phyloP scores from a whole-genome alignment of 2,329 filamentous ascomycete species.

The Talaromyces sp. region DNA sequence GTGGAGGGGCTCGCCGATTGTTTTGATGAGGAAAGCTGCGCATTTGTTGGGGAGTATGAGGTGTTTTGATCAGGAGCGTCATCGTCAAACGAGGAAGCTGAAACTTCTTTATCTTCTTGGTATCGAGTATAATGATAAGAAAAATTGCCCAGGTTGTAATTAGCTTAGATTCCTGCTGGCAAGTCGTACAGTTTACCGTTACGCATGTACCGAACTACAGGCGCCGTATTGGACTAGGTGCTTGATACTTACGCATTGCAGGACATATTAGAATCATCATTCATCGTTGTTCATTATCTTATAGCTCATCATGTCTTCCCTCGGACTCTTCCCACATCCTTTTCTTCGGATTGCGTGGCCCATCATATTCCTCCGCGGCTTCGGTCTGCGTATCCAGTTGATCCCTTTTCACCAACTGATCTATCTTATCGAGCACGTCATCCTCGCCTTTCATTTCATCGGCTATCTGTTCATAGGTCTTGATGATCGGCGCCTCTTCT shows the following conservation, averaged over 20 bases:
- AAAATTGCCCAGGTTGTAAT: too few species aligned
- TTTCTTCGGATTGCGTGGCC: slow-evolving; percentile 47
- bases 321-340: slow-evolving; percentile 46
- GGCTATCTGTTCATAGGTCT: slow-evolving; percentile 23
- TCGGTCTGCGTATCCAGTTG: slow-evolving; percentile 1
- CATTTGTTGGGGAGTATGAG: too few species aligned
- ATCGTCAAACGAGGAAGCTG: too few species aligned
- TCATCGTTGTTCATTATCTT: not conserved
- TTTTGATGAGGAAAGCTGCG: too few species aligned
- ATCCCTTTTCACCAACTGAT: slow-evolving; percentile 34
- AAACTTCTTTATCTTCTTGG: too few species aligned
- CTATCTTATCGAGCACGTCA: slow-evolving; percentile 42
- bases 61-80: too few species aligned
- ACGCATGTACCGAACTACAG: not conserved
- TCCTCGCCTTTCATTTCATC: slow-evolving; percentile 27
- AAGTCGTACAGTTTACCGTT: too few species aligned
- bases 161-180: too few species aligned
- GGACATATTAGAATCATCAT: not conserved
- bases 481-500: slow-evolving; percentile 16
- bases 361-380: slow-evolving; percentile 31
- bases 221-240: not conserved
- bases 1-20: too few species aligned
- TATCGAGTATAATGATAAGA: too few species aligned
- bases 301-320: slow-evolving; percentile 35
- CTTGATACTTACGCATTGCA: not conserved